A percentile compares a stretch with the other conserved stretches of the same genome.
Evolutionary conservation across 176 grass and related monocot genomes (phyloP).

Genomic region (Rhynchospora breviuscula): DNA sequence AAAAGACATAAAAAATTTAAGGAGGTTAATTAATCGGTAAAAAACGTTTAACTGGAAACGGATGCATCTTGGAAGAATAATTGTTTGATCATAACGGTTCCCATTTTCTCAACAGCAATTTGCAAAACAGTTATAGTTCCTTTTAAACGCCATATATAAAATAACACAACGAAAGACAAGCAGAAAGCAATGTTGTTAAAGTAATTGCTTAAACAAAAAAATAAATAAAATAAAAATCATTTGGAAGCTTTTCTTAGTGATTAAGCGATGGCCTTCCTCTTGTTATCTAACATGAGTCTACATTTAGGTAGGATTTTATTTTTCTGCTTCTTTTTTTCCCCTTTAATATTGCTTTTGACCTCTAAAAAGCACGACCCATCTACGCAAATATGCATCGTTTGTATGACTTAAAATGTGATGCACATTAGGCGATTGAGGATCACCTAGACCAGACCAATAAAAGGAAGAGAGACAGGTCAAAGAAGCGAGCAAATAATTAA

Average conservation of each 20-base stretch:
- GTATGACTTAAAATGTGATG: too few species aligned
- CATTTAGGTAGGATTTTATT: neutral
- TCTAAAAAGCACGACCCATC: neutral
- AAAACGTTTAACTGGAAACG: neutral
- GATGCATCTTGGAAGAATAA: neutral
- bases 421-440: too few species aligned
- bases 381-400: neutral
- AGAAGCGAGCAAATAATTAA: too few species aligned
- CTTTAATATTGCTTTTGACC: neutral
- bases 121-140: neutral
- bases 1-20: neutral
- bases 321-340: neutral
- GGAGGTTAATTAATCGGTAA: neutral
- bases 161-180: neutral
- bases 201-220: neutral
- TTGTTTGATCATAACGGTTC: neutral
- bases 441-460: too few species aligned
- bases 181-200: conserved; percentile 10
- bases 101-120: neutral
- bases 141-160: neutral
- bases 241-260: conserved; percentile 34
- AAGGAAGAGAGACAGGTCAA: too few species aligned
- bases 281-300: neutral
- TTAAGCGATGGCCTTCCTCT: conserved; percentile 31
- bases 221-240: neutral